Percentiles rank a stretch among this genome's conserved stretches.
phyloP scores from a whole-genome alignment of 805 yeast genomes.

The Tetrapisispora iriomotensis region DNA sequence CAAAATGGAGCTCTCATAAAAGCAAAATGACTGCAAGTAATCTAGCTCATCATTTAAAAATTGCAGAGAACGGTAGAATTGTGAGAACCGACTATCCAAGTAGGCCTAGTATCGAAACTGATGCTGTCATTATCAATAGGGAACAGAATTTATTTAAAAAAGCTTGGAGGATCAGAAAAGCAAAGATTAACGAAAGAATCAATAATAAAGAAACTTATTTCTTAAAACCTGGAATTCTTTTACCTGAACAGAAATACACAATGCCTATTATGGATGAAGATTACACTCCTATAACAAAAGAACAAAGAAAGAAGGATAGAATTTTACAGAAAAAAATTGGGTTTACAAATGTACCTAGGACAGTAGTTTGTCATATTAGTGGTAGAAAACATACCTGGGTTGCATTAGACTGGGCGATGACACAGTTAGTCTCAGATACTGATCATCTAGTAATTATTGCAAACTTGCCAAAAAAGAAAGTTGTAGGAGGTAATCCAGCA shows the following conservation, averaged over 20 bases:
- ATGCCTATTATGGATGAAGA: constrained; percentile 13
- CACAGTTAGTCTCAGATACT: constrained; percentile 46
- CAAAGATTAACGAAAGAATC: constrained; percentile 12
- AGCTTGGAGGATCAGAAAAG: constrained; percentile 15
- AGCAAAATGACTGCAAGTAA: background rate
- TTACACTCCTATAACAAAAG: constrained; percentile 19
- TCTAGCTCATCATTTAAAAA: constrained; percentile 13
- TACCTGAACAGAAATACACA: constrained; percentile 9
- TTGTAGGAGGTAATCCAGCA: background rate
- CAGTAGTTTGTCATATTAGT: constrained; percentile 52
- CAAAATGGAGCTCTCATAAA: background rate
- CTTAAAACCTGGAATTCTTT: constrained; percentile 6
- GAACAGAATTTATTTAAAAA: constrained; percentile 15
- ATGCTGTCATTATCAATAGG: constrained; percentile 24
- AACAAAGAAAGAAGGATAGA: constrained; percentile 16
- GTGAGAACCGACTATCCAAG: constrained; percentile 29
- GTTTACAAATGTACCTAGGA: constrained; percentile 32
- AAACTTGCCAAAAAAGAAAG: constrained; percentile 16
- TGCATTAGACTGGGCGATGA: constrained; percentile 61
- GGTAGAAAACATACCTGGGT: constrained; percentile 80
- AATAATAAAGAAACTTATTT: constrained; percentile 12
- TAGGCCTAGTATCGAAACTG: constrained; percentile 23
- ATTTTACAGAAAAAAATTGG: constrained; percentile 20
- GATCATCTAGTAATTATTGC: constrained; percentile 59
- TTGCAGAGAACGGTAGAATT: constrained; percentile 26